phyloP scores from a whole-genome alignment of 2,329 filamentous ascomycete species.

The Sclerotinia borealis region DNA sequence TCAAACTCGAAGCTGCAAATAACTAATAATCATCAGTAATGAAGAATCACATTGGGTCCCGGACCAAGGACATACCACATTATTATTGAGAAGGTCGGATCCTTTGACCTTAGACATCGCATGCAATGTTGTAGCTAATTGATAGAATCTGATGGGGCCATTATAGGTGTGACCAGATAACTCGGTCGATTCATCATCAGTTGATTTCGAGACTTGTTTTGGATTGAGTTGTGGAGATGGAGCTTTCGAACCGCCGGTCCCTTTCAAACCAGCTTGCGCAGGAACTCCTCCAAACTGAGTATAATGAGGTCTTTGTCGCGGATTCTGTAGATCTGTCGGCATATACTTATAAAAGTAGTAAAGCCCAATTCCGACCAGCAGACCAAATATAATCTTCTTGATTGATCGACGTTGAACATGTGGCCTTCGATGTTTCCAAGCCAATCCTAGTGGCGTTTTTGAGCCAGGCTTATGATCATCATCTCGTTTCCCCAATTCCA shows the following conservation, averaged over 20 bases:
- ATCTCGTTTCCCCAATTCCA: constrained; percentile 60
- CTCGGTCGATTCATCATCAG: constrained; percentile 21
- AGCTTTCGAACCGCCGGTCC: constrained; percentile 6
- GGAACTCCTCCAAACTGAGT: constrained; percentile 22
- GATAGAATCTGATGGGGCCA: constrained; percentile 63
- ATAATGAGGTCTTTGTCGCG: constrained; percentile 34
- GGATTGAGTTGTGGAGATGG: not conserved
- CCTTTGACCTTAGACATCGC: constrained; percentile 50
- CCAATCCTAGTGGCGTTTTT: constrained; percentile 27
- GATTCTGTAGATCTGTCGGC: constrained; percentile 41
- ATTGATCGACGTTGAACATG: constrained; percentile 43
- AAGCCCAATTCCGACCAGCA: constrained; percentile 44
- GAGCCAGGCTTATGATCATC: constrained; percentile 48
- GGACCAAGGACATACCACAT: constrained; percentile 51
- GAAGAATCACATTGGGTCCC: not conserved
- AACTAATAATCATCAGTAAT: constrained; percentile 36
- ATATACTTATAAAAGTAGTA: constrained; percentile 63
- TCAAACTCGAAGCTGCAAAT: constrained; percentile 70
- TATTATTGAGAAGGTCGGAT: constrained; percentile 49
- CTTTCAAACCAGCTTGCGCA: constrained; percentile 9
- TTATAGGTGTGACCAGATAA: constrained; percentile 48
- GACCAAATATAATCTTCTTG: constrained; percentile 45
- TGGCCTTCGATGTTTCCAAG: constrained; percentile 34
- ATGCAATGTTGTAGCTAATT: constrained; percentile 58
- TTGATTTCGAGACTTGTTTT: constrained; percentile 6